Evolutionary conservation across 106 monocot genomes (phyloP).

Genomic region (Gastrodia elata): DNA sequence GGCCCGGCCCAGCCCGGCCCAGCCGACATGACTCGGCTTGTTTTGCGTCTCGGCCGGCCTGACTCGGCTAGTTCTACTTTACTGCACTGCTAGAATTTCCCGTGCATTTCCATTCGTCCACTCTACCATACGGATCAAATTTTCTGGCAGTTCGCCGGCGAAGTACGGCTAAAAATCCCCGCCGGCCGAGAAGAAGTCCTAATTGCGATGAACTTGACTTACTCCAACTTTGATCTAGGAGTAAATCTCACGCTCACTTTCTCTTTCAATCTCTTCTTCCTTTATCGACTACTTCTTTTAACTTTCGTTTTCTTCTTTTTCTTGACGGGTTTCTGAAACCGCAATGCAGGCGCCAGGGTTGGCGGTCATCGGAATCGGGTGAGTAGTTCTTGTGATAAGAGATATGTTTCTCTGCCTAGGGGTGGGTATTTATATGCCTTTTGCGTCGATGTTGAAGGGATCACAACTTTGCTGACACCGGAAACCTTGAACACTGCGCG

Average conservation of each 20-base stretch:
- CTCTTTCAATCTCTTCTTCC: not conserved
- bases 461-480: slow-evolving; percentile 57
- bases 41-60: no score
- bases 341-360: slow-evolving; percentile 45
- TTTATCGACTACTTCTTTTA: no score
- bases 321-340: not conserved
- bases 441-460: slow-evolving; percentile 36
- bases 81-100: not conserved
- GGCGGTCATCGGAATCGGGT: slow-evolving; percentile 45
- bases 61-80: no score
- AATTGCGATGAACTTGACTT: slow-evolving; percentile 12
- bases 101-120: not conserved
- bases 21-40: no score
- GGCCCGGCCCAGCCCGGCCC: no score
- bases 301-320: not conserved
- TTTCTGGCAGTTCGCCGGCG: not conserved
- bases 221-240: slow-evolving; percentile 15
- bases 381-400: slow-evolving; percentile 22
- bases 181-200: not conserved
- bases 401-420: not conserved
- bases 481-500: slow-evolving; percentile 89
- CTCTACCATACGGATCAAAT: not conserved
- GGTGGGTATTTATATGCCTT: slow-evolving; percentile 15
- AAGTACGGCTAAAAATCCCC: not conserved
- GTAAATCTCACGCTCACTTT: slow-evolving; percentile 1